Conservation (phyloP, 345 rosid genomes). For the Angophora floribunda region DNA sequence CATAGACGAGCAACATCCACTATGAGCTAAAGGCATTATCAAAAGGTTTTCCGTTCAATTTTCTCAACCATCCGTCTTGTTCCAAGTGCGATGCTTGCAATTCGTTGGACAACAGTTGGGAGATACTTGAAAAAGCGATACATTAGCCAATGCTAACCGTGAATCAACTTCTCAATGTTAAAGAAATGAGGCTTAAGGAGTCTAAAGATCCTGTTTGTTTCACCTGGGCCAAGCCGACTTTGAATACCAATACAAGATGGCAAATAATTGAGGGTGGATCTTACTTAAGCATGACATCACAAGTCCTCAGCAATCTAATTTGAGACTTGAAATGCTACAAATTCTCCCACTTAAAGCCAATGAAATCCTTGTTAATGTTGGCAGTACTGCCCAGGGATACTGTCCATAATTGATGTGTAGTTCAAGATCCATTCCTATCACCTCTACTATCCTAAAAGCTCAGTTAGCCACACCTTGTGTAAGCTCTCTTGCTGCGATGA, state of each 20-base stretch:
- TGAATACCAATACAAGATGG: background rate
- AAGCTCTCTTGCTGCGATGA: rapidly evolving
- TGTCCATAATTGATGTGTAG: background rate
- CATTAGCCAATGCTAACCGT: background rate
- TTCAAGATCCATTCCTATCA: background rate
- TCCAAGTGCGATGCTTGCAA: background rate
- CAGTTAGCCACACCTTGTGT: background rate
- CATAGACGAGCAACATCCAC: background rate
- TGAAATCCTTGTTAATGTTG: background rate
- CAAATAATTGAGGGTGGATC: background rate
- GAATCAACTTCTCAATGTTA: background rate
- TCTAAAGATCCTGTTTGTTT: background rate
- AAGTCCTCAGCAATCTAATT: background rate
- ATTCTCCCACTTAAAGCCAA: background rate
- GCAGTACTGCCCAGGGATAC: background rate
- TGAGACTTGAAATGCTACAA: background rate
- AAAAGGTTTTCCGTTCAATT: background rate
- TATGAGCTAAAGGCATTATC: background rate
- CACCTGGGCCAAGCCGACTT: background rate
- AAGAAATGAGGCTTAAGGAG: background rate
- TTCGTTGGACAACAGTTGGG: background rate
- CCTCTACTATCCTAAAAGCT: background rate
- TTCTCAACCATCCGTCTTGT: background rate
- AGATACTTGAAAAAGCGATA: background rate
- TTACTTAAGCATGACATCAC: background rate